Percentiles rank a stretch among this genome's conserved stretches.
These are phyloP conservation scores for Teratosphaeria destructans DNA, from an alignment of 2,329 filamentous ascomycete genomes.

Conservation along the genomic window DNA sequence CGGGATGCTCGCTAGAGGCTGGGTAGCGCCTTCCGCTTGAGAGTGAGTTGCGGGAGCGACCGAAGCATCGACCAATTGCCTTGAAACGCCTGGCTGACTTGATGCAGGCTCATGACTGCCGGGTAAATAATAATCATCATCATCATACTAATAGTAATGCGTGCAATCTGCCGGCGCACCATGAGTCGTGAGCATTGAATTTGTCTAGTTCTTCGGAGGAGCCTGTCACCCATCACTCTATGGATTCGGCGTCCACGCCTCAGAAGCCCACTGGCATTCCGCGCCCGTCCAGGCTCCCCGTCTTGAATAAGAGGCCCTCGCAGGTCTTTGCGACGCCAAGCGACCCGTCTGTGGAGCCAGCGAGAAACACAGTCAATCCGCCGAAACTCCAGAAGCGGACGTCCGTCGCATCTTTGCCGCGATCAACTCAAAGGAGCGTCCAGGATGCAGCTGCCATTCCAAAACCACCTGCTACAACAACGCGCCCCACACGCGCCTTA, in stretches of 20 bases:
- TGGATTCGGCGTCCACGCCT: slow-evolving; percentile 2
- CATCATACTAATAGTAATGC: not conserved
- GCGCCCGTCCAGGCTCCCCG: slow-evolving; percentile 11
- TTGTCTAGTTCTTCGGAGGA: not conserved
- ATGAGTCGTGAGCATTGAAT: slow-evolving; percentile 1
- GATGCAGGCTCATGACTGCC: not conserved
- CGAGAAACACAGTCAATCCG: slow-evolving; percentile 2
- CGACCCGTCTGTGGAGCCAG: slow-evolving; percentile 1
- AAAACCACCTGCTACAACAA: not conserved
- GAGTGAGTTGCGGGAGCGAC: not conserved
- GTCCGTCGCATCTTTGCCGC: slow-evolving; percentile 6
- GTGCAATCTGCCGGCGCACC: not conserved
- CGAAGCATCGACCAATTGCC: not conserved
- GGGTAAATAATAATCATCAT: no score
- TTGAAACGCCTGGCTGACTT: not conserved
- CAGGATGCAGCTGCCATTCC: not conserved
- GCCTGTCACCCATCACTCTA: slow-evolving; percentile 1
- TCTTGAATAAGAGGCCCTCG: slow-evolving; percentile 8
- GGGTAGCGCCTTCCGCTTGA: no score
- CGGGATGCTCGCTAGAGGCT: no score
- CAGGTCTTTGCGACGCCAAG: slow-evolving; percentile 2
- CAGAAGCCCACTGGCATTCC: slow-evolving; percentile 10
- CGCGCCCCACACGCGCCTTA: not conserved
- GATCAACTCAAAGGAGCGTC: slow-evolving; percentile 3
- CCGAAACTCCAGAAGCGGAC: slow-evolving; percentile 11